phyloP scores from a whole-genome alignment of 2,329 filamentous ascomycete species.

The Botrytis aclada region DNA sequence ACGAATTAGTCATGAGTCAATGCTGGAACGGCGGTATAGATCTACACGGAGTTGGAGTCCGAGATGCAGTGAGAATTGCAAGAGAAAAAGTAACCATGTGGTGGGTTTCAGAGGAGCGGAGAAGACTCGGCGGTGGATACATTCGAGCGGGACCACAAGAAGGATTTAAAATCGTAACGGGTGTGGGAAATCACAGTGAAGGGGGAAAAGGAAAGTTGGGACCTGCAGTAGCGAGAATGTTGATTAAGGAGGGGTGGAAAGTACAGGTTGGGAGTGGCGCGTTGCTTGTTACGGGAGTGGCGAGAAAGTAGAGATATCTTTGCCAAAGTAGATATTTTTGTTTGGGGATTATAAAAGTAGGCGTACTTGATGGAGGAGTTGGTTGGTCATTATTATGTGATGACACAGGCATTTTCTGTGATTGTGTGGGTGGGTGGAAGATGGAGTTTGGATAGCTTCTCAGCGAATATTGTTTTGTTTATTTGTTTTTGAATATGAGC shows the following conservation, averaged over 20 bases:
- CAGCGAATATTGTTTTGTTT: background rate
- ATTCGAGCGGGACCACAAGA: slow-evolving; percentile 36
- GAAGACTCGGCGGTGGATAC: slow-evolving; percentile 36
- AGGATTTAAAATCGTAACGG: slow-evolving; percentile 75
- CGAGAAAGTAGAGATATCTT: slow-evolving; percentile 23
- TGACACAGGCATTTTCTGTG: background rate
- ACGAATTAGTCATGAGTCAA: slow-evolving; percentile 65
- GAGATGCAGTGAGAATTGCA: slow-evolving; percentile 77
- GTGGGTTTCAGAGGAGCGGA: slow-evolving; percentile 66
- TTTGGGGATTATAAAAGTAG: background rate
- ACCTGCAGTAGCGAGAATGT: slow-evolving; percentile 71
- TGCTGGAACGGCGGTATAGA: slow-evolving; percentile 64
- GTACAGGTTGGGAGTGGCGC: slow-evolving; percentile 69
- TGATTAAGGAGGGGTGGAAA: slow-evolving; percentile 80
- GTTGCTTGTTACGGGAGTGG: slow-evolving; percentile 64
- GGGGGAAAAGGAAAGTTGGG: slow-evolving; percentile 74
- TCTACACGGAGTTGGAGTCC: slow-evolving; percentile 78
- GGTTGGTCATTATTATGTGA: background rate
- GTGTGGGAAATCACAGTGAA: slow-evolving; percentile 73
- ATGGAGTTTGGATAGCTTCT: background rate
- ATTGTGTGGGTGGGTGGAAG: background rate
- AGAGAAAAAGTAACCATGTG: slow-evolving; percentile 63
- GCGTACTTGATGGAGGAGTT: background rate
- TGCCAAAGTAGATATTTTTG: background rate
- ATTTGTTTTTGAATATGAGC: background rate